Evolutionary conservation across 2,329 filamentous ascomycete genomes (phyloP).

Genomic region (Aspergillus pseudoglaucus): DNA sequence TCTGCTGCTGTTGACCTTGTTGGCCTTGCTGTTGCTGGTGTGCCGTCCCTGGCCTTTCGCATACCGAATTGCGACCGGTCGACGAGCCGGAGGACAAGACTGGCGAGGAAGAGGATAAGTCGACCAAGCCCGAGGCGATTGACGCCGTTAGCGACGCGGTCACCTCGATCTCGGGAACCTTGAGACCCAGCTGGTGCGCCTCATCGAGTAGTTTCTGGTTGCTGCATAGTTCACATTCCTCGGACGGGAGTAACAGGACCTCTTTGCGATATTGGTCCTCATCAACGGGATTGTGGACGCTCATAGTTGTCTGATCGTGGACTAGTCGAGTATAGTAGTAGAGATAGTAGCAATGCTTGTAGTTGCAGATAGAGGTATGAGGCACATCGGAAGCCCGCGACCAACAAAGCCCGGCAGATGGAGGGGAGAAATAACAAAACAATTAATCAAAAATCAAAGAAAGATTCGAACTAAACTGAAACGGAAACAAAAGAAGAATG

Average conservation of each 20-base stretch:
- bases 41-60: slow-evolving; percentile 20
- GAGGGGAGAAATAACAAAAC: too few species aligned
- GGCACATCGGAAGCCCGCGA: too few species aligned
- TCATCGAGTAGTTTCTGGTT: slow-evolving; percentile 33
- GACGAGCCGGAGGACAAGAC: slow-evolving; percentile 27
- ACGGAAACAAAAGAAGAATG: too few species aligned
- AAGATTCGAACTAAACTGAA: too few species aligned
- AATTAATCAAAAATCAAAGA: too few species aligned
- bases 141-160: slow-evolving; percentile 31
- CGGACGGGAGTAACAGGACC: slow-evolving; percentile 29
- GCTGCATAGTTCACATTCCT: slow-evolving; percentile 31
- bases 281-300: slow-evolving; percentile 18
- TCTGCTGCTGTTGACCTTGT: not conserved
- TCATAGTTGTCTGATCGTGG: not conserved
- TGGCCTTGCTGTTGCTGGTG: too few species aligned
- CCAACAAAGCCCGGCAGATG: too few species aligned
- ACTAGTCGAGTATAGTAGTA: too few species aligned
- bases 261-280: slow-evolving; percentile 32
- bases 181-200: slow-evolving; percentile 32
- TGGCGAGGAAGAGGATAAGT: slow-evolving; percentile 30
- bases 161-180: slow-evolving; percentile 25
- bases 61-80: slow-evolving; percentile 23
- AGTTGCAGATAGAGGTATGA: too few species aligned
- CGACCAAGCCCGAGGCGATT: slow-evolving; percentile 28
- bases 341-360: too few species aligned